Base-by-base conservation (phyloP, 2,329 filamentous ascomycete species). In the Botrytis fragariae region DNA sequence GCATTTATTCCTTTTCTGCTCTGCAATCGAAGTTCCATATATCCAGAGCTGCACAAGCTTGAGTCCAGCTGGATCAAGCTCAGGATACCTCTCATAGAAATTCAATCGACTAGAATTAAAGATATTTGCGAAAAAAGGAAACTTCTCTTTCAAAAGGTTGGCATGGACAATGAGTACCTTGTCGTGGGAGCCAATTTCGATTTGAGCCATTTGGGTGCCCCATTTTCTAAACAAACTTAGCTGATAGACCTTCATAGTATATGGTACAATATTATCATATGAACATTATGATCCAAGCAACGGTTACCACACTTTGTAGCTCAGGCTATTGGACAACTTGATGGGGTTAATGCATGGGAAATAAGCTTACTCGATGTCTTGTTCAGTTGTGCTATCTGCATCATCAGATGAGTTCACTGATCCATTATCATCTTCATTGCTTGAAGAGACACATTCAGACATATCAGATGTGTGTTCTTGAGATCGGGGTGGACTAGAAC, bases 141-240 rank as follows among this genome's bases (percentile, higher is more conserved):
- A 9, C 32, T n/a, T n/a, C 6, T 14, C 6, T 25, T 6, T 25
- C 59, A 61, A 61, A 4, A 7, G 32, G 12, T 14, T 4, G 16
- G 6, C 8, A 61, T 39, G 59, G 59, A 39, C 0, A 16, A 3
- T 3, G 32, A 39, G 22, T 39, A 6, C 22, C 2, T 7, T 16
- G 59, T 16, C 5, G 9, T 12, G 1, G 12, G 35, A 5, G 59
- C 59, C 59, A 14, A 61, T 7, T 12, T n/a, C 22, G 22, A 61
- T 8, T 2, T 14, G 6, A n/a, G 35, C 22, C 5, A 3, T 25
- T 3, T 8, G 9, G 0, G 1, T 7, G 22, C 59, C 59, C 2
- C 12, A 61, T 1, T 22, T n/a, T 12, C 59, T 37, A 25, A n/a
- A 25, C 5, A 4, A 61, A 37, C 22, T 37, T 39, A 61, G 59